Percentiles rank a stretch among this genome's conserved stretches.
phyloP scores from a whole-genome alignment of 2,329 filamentous ascomycete genomes.

The Coniochaeta sp. region DNA sequence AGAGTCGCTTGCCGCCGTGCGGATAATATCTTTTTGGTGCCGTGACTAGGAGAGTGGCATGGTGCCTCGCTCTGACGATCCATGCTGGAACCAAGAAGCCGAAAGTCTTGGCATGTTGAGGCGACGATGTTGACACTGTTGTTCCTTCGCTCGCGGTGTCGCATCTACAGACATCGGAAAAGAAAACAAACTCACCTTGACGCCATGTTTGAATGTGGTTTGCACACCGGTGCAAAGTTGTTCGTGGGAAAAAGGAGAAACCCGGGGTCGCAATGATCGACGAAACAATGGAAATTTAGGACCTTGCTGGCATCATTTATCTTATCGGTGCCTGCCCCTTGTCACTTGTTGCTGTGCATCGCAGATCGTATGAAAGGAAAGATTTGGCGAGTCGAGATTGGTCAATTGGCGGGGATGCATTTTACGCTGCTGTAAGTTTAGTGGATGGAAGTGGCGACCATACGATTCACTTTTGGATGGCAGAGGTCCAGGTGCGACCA shows the following conservation, averaged over 20 bases:
- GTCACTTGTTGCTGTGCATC: background rate
- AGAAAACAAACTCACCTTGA: constrained; percentile 11
- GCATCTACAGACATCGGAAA: background rate
- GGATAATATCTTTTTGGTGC: no score
- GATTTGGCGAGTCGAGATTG: constrained; percentile 10
- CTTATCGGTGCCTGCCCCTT: constrained; percentile 4
- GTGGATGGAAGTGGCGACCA: background rate
- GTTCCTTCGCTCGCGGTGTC: background rate
- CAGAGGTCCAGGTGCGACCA: background rate
- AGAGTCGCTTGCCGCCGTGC: no score
- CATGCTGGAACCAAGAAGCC: no score
- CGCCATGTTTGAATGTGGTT: constrained; percentile 12
- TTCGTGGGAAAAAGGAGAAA: constrained; percentile 3
- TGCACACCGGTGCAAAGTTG: background rate
- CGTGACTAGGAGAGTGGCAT: no score
- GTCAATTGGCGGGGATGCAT: constrained; percentile 7
- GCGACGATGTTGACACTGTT: background rate
- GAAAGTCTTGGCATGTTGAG: no score
- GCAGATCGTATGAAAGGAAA: constrained; percentile 4
- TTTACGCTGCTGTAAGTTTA: no score
- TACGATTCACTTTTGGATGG: background rate
- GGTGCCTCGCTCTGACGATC: no score
- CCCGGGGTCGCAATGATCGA: background rate
- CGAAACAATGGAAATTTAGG: constrained; percentile 1
- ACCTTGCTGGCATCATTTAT: constrained; percentile 3